Evolutionary conservation across 163 green algal genomes (phyloP), one percentile per base, ranked within the genome.

Genomic region (Chlamydomonas reinhardtii): DNA sequence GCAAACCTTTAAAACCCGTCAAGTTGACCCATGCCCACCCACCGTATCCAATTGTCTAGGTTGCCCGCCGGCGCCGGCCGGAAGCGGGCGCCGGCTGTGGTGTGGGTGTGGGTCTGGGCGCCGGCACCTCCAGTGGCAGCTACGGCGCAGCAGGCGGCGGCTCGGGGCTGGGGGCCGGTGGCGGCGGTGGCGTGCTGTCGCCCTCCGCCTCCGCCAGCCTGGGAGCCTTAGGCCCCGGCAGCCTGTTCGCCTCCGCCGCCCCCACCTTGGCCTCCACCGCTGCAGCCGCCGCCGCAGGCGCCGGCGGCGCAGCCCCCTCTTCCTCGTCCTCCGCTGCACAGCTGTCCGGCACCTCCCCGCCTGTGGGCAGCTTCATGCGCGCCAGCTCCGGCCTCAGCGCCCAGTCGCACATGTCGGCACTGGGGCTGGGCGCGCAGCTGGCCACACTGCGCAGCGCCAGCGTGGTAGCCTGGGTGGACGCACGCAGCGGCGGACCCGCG

Each of bases 401-500:
- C 52, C 52, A 43, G 8, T 27, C 8, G 56, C 43, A 37, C 54
- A 35, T 70, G n/a, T 65, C 32, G 19, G 16, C 59, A 0, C 39
- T 66, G 34, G 27, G 14, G 24, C 56, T 54, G 29, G 29, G 32
- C 0, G 70, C 70, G 12, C 31, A 35, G 31, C 59, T 61, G 0
- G 25, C 61, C 16, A 82, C 68, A 15, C 39, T 87, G 43, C 35
- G 82, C 25, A 66, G 54, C 35, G 17, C 25, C 32, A 27, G 16
- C 25, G 82, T 82, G 20, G 16, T 82, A 8, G 4, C n/a, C 12
- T 87, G 82, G 82, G 3, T 52, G 29, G 82, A 81, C 11, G n/a
- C 22, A 4, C 82, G 39, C 19, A 61, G 12, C 35, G 27, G n/a
- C 48, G 48, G 48, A 12, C 48, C 48, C 6, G 48, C 6, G 14